Percentiles rank a stretch among this genome's conserved stretches.
Evolutionary conservation across 169 alveolate genomes (phyloP).

Genomic region (Toxoplasma gondii): DNA sequence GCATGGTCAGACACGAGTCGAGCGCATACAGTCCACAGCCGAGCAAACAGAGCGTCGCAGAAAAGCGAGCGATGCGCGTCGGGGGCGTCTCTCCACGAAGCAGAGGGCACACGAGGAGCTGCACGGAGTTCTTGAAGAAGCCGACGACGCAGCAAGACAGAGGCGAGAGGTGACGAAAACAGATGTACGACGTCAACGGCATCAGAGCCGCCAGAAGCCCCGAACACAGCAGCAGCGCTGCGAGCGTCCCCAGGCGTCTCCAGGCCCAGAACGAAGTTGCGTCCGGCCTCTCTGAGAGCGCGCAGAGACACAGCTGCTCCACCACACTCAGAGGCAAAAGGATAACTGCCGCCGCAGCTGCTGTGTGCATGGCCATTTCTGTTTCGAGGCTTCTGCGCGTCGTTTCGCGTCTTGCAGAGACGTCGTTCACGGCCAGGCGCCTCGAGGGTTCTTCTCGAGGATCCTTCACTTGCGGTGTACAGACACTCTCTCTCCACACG

Average conservation of each 20-base stretch:
- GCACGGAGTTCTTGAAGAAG: slow-evolving; percentile 27
- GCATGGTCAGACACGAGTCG: neutral
- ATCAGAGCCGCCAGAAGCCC: slow-evolving; percentile 55
- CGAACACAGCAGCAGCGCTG: slow-evolving; percentile 24
- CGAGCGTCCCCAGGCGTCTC: neutral
- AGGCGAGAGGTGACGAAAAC: slow-evolving; percentile 54
- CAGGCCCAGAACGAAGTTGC: neutral
- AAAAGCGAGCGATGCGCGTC: neutral
- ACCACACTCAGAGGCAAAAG: neutral
- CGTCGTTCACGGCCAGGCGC: neutral
- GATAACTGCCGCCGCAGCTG: slow-evolving; percentile 11
- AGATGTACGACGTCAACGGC: slow-evolving; percentile 40
- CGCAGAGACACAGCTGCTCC: neutral
- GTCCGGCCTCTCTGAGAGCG: neutral
- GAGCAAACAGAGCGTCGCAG: neutral
- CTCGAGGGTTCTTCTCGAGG: neutral
- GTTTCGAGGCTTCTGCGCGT: neutral
- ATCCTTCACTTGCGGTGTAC: neutral
- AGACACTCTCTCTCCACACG: neutral
- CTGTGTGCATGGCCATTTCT: slow-evolving; percentile 20
- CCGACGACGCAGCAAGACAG: slow-evolving; percentile 54
- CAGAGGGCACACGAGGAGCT: slow-evolving; percentile 51
- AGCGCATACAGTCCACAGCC: slow-evolving; percentile 11
- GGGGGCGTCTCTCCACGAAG: slow-evolving; percentile 7
- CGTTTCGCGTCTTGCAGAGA: neutral